Evolutionary conservation across 306 rosid genomes (phyloP).

Genomic region (Quercus berberidifolia): DNA sequence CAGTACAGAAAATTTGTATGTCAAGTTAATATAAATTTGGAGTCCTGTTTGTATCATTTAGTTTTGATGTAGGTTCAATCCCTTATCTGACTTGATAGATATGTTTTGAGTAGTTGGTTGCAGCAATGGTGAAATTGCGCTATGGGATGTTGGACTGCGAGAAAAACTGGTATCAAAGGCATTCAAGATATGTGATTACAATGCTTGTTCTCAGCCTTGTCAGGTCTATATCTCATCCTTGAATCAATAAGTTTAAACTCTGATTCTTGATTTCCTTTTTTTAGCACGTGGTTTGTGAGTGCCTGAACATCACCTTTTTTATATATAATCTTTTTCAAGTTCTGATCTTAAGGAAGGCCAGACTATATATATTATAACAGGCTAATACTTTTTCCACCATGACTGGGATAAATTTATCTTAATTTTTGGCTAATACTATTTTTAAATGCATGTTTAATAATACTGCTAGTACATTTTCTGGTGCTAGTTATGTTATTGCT

Average conservation of each 20-base stretch:
- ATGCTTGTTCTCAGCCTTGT: conserved; percentile 29
- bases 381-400: no score
- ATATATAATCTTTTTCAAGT: no score
- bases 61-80: not conserved
- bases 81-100: conserved; percentile 10
- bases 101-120: conserved; percentile 53
- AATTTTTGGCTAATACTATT: no score
- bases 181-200: conserved; percentile 33
- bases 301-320: not conserved
- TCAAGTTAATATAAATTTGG: not conserved
- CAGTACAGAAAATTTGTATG: not conserved
- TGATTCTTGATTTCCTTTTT: not conserved
- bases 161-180: conserved; percentile 46
- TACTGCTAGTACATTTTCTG: no score
- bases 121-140: conserved; percentile 51
- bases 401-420: no score
- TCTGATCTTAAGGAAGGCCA: no score
- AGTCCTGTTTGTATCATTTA: not conserved
- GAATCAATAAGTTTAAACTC: not conserved
- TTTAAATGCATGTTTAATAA: no score
- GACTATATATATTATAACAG: no score
- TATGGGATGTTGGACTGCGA: conserved; percentile 48
- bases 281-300: not conserved
- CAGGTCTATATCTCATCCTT: conserved; percentile 35
- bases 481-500: no score